These are phyloP conservation scores for Hyphopichia khmerensis DNA, from an alignment of 1,139 yeast species.

Conservation along the genomic window DNA sequence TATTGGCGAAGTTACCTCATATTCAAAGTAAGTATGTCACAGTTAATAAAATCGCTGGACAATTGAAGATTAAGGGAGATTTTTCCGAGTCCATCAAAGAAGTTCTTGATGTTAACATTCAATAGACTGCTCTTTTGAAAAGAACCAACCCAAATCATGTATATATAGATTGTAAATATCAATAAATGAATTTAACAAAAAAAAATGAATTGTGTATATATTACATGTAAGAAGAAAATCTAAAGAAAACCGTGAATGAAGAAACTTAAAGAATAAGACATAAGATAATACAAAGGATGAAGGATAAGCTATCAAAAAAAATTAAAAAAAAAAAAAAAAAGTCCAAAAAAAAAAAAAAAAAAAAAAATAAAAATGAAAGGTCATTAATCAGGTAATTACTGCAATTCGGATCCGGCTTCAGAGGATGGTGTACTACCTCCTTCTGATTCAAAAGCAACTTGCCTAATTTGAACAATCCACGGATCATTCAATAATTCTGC, in stretches of 20 bases:
- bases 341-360: neutral
- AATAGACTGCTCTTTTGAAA: slow-evolving; percentile 9
- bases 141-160: neutral
- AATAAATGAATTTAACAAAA: neutral
- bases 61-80: slow-evolving; percentile 59
- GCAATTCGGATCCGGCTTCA: slow-evolving; percentile 22
- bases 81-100: slow-evolving; percentile 43
- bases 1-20: slow-evolving; percentile 45
- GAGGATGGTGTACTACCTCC: slow-evolving; percentile 40
- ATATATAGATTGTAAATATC: neutral
- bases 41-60: slow-evolving; percentile 39
- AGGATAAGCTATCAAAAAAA: neutral
- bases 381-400: neutral
- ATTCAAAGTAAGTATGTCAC: slow-evolving; percentile 45
- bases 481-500: slow-evolving; percentile 86
- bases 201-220: neutral
- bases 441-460: slow-evolving; percentile 61
- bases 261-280: neutral
- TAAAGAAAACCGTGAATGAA: neutral
- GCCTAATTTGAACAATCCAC: slow-evolving; percentile 78
- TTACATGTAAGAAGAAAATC: neutral
- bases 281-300: neutral
- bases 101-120: slow-evolving; percentile 20
- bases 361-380: neutral
- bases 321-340: neutral